phyloP scores from a whole-genome alignment of 192 early-diverging fungal species.

The Backusella luteola region DNA sequence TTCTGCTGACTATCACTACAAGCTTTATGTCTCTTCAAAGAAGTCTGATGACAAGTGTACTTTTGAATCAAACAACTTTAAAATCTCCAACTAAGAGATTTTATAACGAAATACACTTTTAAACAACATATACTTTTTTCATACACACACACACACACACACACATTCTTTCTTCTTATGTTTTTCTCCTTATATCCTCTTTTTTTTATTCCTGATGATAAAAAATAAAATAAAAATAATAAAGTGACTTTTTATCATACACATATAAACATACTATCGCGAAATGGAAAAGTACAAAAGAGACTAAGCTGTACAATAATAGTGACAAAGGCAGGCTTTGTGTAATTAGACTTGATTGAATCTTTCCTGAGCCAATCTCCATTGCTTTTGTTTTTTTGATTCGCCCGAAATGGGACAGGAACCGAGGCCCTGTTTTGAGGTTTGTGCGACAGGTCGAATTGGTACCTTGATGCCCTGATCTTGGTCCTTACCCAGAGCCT shows the following conservation, averaged over 20 bases:
- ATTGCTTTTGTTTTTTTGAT: conserved; percentile 6
- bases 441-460: not conserved
- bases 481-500: conserved; percentile 46
- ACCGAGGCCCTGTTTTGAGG: not conserved
- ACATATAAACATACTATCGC: too few species aligned
- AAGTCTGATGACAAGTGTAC: conserved; percentile 20
- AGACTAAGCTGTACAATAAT: not conserved
- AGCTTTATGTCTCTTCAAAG: conserved; percentile 16
- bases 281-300: not conserved
- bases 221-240: too few species aligned
- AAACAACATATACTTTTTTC: too few species aligned
- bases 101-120: not conserved
- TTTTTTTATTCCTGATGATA: not conserved
- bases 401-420: not conserved
- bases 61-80: conserved; percentile 27
- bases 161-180: not conserved
- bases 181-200: not conserved
- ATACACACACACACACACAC: too few species aligned
- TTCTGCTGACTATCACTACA: conserved; percentile 25
- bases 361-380: conserved; percentile 17
- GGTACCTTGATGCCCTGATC: conserved; percentile 11
- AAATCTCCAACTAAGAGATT: conserved; percentile 11
- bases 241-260: too few species aligned
- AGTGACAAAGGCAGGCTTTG: too few species aligned
- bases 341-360: not conserved